Percentiles rank a stretch among this genome's conserved stretches.
Conservation (phyloP, 306 rosid genomes). For the Rosa persica region DNA sequence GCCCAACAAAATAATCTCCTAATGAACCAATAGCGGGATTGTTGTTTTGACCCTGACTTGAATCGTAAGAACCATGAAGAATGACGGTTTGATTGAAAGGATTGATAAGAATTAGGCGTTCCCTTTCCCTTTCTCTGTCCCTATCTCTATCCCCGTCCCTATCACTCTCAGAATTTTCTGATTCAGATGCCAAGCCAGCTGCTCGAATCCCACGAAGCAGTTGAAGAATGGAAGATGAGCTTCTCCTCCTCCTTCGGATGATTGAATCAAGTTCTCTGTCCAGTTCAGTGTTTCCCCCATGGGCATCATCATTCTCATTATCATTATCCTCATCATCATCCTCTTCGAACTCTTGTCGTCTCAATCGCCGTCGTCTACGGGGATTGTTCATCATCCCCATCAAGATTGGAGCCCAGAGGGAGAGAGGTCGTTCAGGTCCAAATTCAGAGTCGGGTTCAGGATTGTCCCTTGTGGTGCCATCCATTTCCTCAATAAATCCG, state of each 20-base stretch:
- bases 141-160: conserved; percentile 39
- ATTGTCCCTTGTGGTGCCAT: conserved; percentile 23
- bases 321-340: conserved; percentile 38
- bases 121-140: conserved; percentile 47
- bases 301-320: conserved; percentile 19
- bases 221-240: conserved; percentile 64
- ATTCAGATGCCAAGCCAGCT: conserved; percentile 59
- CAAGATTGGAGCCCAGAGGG: conserved; percentile 79
- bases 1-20: conserved; percentile 73
- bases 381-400: conserved; percentile 74
- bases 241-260: conserved; percentile 66
- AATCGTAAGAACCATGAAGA: conserved; percentile 38
- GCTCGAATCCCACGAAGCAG: conserved; percentile 74
- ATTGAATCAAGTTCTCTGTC: conserved; percentile 58
- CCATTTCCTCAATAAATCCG: conserved; percentile 66
- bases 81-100: conserved; percentile 59
- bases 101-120: conserved; percentile 58
- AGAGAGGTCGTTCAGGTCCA: conserved; percentile 56
- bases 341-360: conserved; percentile 43
- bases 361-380: conserved; percentile 45
- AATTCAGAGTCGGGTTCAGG: conserved; percentile 39
- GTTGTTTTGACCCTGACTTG: conserved; percentile 36
- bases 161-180: conserved; percentile 44
- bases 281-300: conserved; percentile 38
- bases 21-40: conserved; percentile 52